Base-by-base conservation (phyloP, 148 eudicot genomes). In the Hydrangea macrophylla region DNA sequence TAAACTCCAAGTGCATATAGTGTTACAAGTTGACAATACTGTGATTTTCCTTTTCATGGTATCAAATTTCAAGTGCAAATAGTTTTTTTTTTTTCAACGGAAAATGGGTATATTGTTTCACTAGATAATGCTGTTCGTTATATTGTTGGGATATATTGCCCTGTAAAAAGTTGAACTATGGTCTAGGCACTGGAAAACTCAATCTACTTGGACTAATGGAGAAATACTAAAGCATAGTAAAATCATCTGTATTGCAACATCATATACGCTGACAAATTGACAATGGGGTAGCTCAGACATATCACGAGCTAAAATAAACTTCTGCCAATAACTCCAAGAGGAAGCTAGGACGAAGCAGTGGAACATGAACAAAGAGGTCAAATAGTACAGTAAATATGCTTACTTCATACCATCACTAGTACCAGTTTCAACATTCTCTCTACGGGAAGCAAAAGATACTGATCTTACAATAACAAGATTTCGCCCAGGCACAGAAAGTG, bases 401-500 rank as follows among this genome's bases (percentile, higher is more conserved):
- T 32, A 9, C 25, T 64, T 73, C 81, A 53, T 80, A 91, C 94
- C 95, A 71, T 76, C 79, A 48, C 15, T 71, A 70, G 42, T 26
- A 65, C 77, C 82, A n/a, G 83, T 64, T 40, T 75, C 75, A 77
- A 61, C 71, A 64, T 59, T 65, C 73, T 81, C 86, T 64, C 68
- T 85, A 30, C 73, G 68, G 30, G 74, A 53, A 36, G 84, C 79
- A 73, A 82, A 78, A 55, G 96, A 87, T 25, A 75, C 45, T 25
- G 93, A 87, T 78, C 98, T 82, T 57, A 92, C 91, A 65, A 92
- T 84, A 26, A 92, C 88, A 50, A 71, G 24, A 78, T 76, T 89
- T 76, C 78, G 79, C 53, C 75, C 89, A 36, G 97, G 97, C 60
- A 87, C 88, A 57, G 96, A 92, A 61, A 84, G 76, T 15, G 98